Base-by-base conservation (phyloP, 1,139 yeast genomes). In the Geotrichum candidum region DNA sequence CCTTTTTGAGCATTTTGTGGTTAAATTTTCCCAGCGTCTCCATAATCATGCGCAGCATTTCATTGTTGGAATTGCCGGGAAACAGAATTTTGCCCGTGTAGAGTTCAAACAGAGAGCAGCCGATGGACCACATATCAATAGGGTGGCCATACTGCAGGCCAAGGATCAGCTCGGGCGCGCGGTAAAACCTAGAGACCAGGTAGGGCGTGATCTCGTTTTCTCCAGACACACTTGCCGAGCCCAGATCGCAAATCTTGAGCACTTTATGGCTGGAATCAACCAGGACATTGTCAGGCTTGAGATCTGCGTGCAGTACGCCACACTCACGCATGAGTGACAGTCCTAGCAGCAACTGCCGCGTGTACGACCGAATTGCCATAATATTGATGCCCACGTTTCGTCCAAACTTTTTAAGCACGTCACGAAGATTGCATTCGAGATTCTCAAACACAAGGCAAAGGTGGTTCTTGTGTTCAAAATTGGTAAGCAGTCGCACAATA, bases 151-250 rank as follows among this genome's bases (percentile, higher is more conserved):
- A 90, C 31, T 82, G 78, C 66, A 90, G 90, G 0, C 96, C 96
- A 51, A 91, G 75, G 0, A 91, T 90, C 66, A 91, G 87, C 72
- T 91, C 97, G 0, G 97, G 97, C 0, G 97, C 97, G 64, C 97
- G 78, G 74, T 91, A 91, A 74, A 90, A 96, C 64, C 97, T 80
- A 25, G 77, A 90, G 29, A 90, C 96, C 9, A 91, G 92, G 73
- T 90, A 90, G 68, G 91, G 96, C 0, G 97, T 89, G 77, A 88
- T 79, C 66, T 87, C 89, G 18, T 90, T 92, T 53, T 86, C 86
- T 67, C 90, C 85, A 67, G 85, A 84, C 65, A 85, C 88, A 29
- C 88, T 82, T 2, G 97, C 96, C 62, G 91, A 80, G 2, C 97
- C 97, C 72, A 90, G 87, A 75, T 90, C 97, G 74, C 96, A 89